A percentile compares a stretch with the other conserved stretches of the same genome.
Evolutionary conservation across 208 protist genomes (phyloP).

Genomic region (Leptomonas pyrrhocoris): DNA sequence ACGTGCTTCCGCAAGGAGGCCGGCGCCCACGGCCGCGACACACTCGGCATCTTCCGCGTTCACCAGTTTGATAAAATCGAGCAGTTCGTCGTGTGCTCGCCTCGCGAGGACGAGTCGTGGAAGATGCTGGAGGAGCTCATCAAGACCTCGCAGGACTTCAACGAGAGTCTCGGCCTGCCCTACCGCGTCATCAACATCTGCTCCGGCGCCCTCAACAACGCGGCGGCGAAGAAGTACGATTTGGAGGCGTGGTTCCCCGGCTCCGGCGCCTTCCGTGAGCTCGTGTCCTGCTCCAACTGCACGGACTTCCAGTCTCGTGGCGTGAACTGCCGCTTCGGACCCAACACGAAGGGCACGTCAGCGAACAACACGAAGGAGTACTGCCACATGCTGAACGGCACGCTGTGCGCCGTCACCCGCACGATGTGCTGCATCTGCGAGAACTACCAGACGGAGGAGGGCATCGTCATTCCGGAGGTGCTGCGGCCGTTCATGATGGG

Average conservation of each 20-base stretch:
- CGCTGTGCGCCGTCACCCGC: constrained; percentile 97
- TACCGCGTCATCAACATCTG: constrained; percentile 96
- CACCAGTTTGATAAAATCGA: constrained; percentile 98
- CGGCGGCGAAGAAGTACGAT: constrained; percentile 99
- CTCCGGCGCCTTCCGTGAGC: constrained; percentile 96
- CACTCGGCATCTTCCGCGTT: constrained; percentile 95
- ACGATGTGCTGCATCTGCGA: constrained; percentile 99
- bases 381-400: constrained; percentile 99
- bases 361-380: constrained; percentile 94
- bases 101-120: constrained; percentile 92
- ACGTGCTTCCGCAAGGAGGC: constrained; percentile 99
- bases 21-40: constrained; percentile 95
- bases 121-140: constrained; percentile 93
- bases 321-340: constrained; percentile 90
- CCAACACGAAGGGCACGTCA: constrained; percentile 72
- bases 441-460: constrained; percentile 98
- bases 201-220: constrained; percentile 98
- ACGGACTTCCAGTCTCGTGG: constrained; percentile 99
- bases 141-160: constrained; percentile 92
- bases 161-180: constrained; percentile 91
- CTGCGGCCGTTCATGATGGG: constrained; percentile 92
- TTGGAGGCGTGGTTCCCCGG: constrained; percentile 99
- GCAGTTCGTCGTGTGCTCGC: constrained; percentile 94
- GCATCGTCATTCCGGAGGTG: constrained; percentile 93
- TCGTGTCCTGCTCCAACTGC: constrained; percentile 99